Conservation (phyloP, 2,329 filamentous ascomycete species). For the Alternaria sp. region DNA sequence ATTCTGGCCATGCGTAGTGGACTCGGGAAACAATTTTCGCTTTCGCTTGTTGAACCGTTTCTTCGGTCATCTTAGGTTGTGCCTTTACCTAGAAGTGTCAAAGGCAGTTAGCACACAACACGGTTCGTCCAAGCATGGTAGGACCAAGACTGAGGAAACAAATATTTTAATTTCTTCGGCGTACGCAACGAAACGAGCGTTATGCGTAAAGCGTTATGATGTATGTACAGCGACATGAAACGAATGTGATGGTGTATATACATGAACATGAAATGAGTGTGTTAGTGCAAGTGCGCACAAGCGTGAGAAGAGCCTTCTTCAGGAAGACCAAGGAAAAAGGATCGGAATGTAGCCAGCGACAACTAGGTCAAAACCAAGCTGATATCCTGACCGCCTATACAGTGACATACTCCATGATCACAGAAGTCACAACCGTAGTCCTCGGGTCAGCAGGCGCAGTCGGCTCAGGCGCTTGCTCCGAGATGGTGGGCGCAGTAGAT, state of each 20-base stretch:
- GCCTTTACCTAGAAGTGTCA: too few relatives aligned
- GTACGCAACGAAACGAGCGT: not conserved
- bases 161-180: too few relatives aligned
- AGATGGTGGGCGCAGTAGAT: not conserved
- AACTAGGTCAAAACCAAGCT: not conserved
- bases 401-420: conserved; percentile 28
- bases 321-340: not conserved
- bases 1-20: too few relatives aligned
- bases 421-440: conserved; percentile 25
- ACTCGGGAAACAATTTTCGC: too few relatives aligned
- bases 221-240: not conserved
- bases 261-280: conserved; percentile 1
- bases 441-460: conserved; percentile 12
- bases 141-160: too few relatives aligned
- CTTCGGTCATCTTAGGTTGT: too few relatives aligned
- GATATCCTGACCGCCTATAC: not conserved
- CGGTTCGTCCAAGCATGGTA: too few relatives aligned
- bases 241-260: not conserved
- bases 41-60: too few relatives aligned
- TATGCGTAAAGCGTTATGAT: not conserved
- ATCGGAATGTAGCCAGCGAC: not conserved
- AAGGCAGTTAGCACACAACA: too few relatives aligned
- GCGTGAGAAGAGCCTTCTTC: not conserved
- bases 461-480: conserved; percentile 6
- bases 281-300: conserved; percentile 4